Evolutionary conservation across 2,329 filamentous ascomycete species (phyloP).

Genomic region (Xylariaceae sp.): DNA sequence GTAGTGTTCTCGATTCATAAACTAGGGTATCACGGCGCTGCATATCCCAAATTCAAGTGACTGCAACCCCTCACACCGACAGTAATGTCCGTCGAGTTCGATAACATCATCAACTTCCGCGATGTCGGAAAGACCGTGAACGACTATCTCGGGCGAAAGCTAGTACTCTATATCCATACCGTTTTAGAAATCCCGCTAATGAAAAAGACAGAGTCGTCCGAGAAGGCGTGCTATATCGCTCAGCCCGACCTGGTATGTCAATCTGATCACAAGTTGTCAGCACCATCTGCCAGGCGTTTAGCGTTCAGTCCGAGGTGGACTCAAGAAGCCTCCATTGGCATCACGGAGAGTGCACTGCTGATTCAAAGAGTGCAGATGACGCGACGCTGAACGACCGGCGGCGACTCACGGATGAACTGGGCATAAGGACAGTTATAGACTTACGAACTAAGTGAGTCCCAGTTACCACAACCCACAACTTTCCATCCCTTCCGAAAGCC

Average conservation of each 20-base stretch:
- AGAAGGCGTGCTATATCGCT: conserved; percentile 72
- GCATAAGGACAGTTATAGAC: conserved; percentile 78
- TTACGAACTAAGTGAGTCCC: conserved; percentile 73
- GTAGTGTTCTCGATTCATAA: neutral
- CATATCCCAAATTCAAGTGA: too few relatives aligned
- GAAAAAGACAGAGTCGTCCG: conserved; percentile 52
- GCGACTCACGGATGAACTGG: conserved; percentile 63
- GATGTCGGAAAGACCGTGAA: conserved; percentile 77
- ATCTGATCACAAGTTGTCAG: neutral
- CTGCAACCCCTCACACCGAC: too few relatives aligned
- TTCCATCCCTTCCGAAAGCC: too few relatives aligned
- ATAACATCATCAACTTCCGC: conserved; percentile 75
- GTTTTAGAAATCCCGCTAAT: conserved; percentile 4
- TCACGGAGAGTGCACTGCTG: neutral
- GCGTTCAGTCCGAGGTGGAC: neutral
- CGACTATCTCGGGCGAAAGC: conserved; percentile 61
- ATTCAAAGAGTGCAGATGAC: conserved; percentile 61
- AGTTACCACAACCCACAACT: too few relatives aligned
- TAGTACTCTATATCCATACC: conserved; percentile 32
- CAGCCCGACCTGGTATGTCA: conserved; percentile 64
- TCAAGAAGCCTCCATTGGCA: neutral
- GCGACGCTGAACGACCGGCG: conserved; percentile 70
- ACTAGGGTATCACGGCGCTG: neutral
- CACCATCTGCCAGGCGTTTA: neutral
- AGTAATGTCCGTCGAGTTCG: conserved; percentile 49